These are phyloP conservation scores for Blakeslea trispora DNA, from an alignment of 371 early-diverging fungal genomes.

Conservation along the genomic window DNA sequence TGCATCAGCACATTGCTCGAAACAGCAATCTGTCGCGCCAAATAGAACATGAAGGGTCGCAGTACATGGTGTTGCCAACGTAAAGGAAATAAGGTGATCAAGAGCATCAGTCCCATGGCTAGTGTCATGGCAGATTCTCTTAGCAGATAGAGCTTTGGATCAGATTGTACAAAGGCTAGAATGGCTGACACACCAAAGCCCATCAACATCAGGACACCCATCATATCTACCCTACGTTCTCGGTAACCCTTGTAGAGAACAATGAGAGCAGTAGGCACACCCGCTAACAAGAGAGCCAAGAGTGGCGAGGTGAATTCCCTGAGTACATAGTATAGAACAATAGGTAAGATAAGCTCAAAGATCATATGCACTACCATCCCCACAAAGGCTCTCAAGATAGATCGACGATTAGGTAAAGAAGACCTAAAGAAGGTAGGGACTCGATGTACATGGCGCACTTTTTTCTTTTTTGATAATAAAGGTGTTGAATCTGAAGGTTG, in stretches of 20 bases:
- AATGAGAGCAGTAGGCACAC: slow-evolving; percentile 44
- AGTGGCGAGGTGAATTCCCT: slow-evolving; percentile 41
- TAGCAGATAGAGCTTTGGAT: slow-evolving; percentile 50
- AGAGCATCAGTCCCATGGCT: slow-evolving; percentile 47
- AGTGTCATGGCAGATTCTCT: slow-evolving; percentile 54
- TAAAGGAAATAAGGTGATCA: slow-evolving; percentile 45
- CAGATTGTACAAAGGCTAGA: slow-evolving; percentile 46
- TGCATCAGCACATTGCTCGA: slow-evolving; percentile 31
- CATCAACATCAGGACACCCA: slow-evolving; percentile 47
- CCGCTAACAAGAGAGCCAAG: slow-evolving; percentile 42
- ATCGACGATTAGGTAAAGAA: slow-evolving; percentile 43
- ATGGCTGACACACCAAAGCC: slow-evolving; percentile 49
- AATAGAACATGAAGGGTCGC: slow-evolving; percentile 51
- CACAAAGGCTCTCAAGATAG: slow-evolving; percentile 36
- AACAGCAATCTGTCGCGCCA: slow-evolving; percentile 42
- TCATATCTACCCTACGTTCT: slow-evolving; percentile 47
- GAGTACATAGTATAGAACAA: slow-evolving; percentile 45
- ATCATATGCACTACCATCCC: slow-evolving; percentile 39
- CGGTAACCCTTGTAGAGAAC: slow-evolving; percentile 33
- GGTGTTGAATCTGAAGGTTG: slow-evolving; percentile 22
- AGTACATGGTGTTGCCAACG: slow-evolving; percentile 29
- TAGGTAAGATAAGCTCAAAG: slow-evolving; percentile 43
- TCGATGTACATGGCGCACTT: slow-evolving; percentile 23
- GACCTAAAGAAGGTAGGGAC: slow-evolving; percentile 45
- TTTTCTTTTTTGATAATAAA: slow-evolving; percentile 16